A percentile compares a stretch with the other conserved stretches of the same genome.
These are phyloP conservation scores for Trichophyton rubrum DNA, from an alignment of 2,329 filamentous ascomycete species.

Conservation along the genomic window DNA sequence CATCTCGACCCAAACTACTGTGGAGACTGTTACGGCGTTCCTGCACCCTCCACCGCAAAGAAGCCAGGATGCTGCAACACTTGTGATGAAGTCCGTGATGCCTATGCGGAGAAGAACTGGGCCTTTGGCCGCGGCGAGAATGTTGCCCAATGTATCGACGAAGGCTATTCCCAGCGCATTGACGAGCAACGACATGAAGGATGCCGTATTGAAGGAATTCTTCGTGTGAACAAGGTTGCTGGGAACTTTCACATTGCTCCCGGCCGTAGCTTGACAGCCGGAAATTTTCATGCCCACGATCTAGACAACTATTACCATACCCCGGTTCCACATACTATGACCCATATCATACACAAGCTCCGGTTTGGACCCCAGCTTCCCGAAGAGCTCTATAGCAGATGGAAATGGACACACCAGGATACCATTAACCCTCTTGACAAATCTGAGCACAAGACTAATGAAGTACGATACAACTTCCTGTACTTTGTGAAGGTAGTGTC, in stretches of 20 bases:
- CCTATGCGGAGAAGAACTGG: slow-evolving; percentile 81
- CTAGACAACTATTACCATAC: slow-evolving; percentile 86
- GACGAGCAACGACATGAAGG: slow-evolving; percentile 82
- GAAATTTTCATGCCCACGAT: slow-evolving; percentile 96
- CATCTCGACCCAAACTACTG: slow-evolving; percentile 91
- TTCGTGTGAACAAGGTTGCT: slow-evolving; percentile 95
- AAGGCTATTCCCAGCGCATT: slow-evolving; percentile 83
- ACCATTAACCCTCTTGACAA: slow-evolving; percentile 73
- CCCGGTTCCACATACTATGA: slow-evolving; percentile 68
- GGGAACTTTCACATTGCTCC: slow-evolving; percentile 98
- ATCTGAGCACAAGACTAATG: slow-evolving; percentile 61
- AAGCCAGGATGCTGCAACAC: slow-evolving; percentile 95
- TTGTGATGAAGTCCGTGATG: slow-evolving; percentile 91
- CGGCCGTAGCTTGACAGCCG: slow-evolving; percentile 88
- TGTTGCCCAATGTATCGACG: slow-evolving; percentile 88
- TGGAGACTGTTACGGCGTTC: slow-evolving; percentile 81
- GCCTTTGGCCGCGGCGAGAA: slow-evolving; percentile 84
- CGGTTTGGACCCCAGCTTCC: slow-evolving; percentile 89
- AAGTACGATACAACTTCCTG: slow-evolving; percentile 91
- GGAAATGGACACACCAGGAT: slow-evolving; percentile 80
- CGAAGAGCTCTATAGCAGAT: slow-evolving; percentile 47
- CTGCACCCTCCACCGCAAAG: slow-evolving; percentile 53
- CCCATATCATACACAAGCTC: slow-evolving; percentile 74
- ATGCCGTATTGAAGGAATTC: slow-evolving; percentile 80
- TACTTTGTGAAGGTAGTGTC: slow-evolving; percentile 99